phyloP scores from a whole-genome alignment of 2,329 filamentous ascomycete species.

The Alternaria longipes region DNA sequence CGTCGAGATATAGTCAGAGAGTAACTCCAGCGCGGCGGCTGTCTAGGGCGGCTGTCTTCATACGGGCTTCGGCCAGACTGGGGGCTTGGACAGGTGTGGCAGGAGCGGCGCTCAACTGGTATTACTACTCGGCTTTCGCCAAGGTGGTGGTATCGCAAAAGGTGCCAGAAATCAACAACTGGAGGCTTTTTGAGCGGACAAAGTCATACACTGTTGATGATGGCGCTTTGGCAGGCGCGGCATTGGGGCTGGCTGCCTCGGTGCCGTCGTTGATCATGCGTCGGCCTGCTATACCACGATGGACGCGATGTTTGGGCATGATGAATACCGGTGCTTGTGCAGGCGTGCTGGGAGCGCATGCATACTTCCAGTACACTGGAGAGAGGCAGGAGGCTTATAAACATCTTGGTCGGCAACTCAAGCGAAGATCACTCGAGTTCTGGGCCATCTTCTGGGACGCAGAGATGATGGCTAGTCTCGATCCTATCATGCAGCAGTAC shows the following conservation, averaged over 20 bases:
- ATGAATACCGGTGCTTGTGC: conserved; percentile 36
- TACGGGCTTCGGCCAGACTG: conserved; percentile 34
- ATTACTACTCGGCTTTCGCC: conserved; percentile 36
- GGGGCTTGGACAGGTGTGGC: conserved; percentile 31
- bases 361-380: conserved; percentile 40
- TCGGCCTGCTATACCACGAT: conserved; percentile 31
- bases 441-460: conserved; percentile 39
- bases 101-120: conserved; percentile 36
- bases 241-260: conserved; percentile 32
- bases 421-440: conserved; percentile 35
- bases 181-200: conserved; percentile 38
- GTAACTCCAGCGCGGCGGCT: conserved; percentile 17
- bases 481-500: conserved; percentile 37
- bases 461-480: conserved; percentile 34
- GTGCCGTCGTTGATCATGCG: conserved; percentile 34
- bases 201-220: conserved; percentile 39
- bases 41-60: conserved; percentile 31
- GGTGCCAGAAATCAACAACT: conserved; percentile 20
- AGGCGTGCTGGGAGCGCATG: conserved; percentile 34
- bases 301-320: conserved; percentile 37
- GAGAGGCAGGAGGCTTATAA: conserved; percentile 37
- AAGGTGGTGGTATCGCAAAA: conserved; percentile 16
- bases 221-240: conserved; percentile 35
- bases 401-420: conserved; percentile 24
- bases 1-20: conserved; percentile 24